phyloP scores from a whole-genome alignment of 2,329 filamentous ascomycete genomes.

The Talaromyces amestolkiae region DNA sequence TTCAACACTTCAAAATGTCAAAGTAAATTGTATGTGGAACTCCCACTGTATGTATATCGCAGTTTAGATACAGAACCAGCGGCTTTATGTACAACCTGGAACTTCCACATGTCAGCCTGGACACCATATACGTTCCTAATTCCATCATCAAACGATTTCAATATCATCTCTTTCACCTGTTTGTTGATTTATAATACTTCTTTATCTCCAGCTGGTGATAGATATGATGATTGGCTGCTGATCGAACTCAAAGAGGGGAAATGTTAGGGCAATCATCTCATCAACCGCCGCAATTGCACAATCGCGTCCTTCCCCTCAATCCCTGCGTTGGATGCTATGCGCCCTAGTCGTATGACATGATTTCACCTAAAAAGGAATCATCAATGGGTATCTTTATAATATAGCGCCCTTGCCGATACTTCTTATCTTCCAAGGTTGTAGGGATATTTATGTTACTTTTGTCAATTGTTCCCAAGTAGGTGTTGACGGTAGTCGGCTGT shows the following conservation, averaged over 20 bases:
- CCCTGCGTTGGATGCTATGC: background rate
- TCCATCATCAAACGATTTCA: background rate
- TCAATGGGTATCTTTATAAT: background rate
- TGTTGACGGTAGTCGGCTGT: background rate
- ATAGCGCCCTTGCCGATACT: background rate
- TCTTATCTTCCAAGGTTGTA: background rate
- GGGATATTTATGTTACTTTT: background rate
- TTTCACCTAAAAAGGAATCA: conserved; percentile 2
- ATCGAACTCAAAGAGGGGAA: conserved; percentile 3
- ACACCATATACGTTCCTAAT: background rate
- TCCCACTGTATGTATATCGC: background rate
- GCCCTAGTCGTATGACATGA: background rate
- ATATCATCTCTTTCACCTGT: no score
- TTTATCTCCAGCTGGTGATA: background rate
- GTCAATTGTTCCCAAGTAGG: no score
- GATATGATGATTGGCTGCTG: background rate
- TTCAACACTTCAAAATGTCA: no score
- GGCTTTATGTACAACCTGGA: background rate
- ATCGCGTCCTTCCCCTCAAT: background rate
- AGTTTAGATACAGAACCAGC: background rate
- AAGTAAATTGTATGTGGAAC: background rate
- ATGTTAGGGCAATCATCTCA: conserved; percentile 32
- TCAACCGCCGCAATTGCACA: conserved; percentile 29
- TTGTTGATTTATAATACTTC: background rate
- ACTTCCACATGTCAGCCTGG: background rate